Evolutionary conservation across 305 asterid species (phyloP), one percentile per base, ranked within the genome.

Genomic region (Solanum hybrid): DNA sequence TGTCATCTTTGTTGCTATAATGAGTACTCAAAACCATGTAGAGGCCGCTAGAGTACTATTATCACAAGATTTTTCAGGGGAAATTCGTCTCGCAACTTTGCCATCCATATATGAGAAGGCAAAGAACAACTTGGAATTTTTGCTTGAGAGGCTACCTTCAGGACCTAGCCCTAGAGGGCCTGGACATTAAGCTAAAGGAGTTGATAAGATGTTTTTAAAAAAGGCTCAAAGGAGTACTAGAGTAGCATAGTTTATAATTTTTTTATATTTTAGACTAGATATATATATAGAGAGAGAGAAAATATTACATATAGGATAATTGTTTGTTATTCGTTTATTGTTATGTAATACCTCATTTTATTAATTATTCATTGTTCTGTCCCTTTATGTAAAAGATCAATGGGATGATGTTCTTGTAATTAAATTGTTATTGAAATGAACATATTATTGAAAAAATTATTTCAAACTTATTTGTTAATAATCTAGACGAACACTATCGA

Each of bases 151-250:
- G 57, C 22, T 90, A 42, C 89, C 91, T 31, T 87, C 91, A 0
- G 91, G 91, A 67, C 91, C 91, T 20, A 90, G 91, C 88, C 90
- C 91, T 13, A 37, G 18, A 78, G 91, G 91, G 6, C 90, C 90
- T 31, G 91, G 91, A 16, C 91, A 90, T 86, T 86, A 82, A 75
- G 61, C 33, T 7, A 87, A 69, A 18, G 8, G 37, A 74, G 29
- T 29, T 74, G 29, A 75, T 29, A 26, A 87, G 4, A 20, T 10
- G 16, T 5, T 10, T 22, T 20, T 36, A 46, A 46, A 78, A 20
- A 10, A 8, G 84, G 46, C 51, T 77, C 16, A 37, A 79, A 79
- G 86, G 57, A n/a, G 86, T 37, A 57, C 69, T 57, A 79, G 86
- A 79, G 31, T 80, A 39, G 64, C n/a, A 39, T 80, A 80, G 67